Conservation (phyloP, 352 stramenopile species). For the Globisporangium lucens region DNA sequence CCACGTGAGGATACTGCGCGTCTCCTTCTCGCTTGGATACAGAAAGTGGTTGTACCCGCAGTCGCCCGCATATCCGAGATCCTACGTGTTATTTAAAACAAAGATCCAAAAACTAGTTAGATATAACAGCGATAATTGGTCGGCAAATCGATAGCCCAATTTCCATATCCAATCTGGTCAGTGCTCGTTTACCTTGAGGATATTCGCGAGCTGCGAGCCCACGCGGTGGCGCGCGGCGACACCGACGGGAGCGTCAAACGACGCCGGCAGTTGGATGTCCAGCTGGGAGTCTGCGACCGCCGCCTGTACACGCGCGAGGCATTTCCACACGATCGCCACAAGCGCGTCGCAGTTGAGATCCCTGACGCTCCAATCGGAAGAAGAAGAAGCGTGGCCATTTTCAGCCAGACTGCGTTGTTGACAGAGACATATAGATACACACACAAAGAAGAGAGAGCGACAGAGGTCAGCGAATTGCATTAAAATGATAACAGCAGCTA, state of each 20-base stretch:
- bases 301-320: slow-evolving; percentile 35
- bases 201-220: slow-evolving; percentile 64
- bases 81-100: slow-evolving; percentile 23
- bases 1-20: slow-evolving; percentile 76
- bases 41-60: slow-evolving; percentile 89
- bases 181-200: slow-evolving; percentile 53
- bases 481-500: neutral
- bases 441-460: neutral
- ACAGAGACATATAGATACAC: neutral
- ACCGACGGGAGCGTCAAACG: slow-evolving; percentile 31
- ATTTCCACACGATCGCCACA: slow-evolving; percentile 43
- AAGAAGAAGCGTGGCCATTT: neutral
- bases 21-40: slow-evolving; percentile 84
- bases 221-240: slow-evolving; percentile 76
- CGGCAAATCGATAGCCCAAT: neutral
- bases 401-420: neutral
- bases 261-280: slow-evolving; percentile 26
- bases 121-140: neutral
- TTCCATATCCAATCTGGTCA: neutral
- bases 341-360: slow-evolving; percentile 45
- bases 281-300: slow-evolving; percentile 19
- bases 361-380: slow-evolving; percentile 18
- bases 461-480: neutral
- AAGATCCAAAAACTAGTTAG: neutral
- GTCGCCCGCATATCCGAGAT: slow-evolving; percentile 77